Evolutionary conservation across 306 rosid genomes (phyloP), one percentile per base, ranked within the genome.

Genomic region (Trifolium repens): DNA sequence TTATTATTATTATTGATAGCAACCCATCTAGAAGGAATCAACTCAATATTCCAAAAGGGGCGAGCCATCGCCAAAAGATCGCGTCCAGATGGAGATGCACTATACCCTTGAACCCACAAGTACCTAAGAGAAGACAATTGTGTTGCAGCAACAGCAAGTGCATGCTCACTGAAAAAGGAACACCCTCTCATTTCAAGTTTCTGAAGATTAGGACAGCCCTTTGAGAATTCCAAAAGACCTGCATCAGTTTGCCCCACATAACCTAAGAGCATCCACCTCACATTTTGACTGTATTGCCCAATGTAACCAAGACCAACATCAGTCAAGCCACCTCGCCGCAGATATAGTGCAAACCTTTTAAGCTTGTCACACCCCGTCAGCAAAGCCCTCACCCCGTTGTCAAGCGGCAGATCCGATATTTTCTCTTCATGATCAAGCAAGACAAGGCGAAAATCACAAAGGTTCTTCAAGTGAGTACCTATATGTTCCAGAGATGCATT

Each of bases 241-340:
- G 79, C 83, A 84, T 94, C 98, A 2, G 93, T 78, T 58, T 86
- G 88, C 17, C 98, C 98, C 49, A 91, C 96, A 55, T 69, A 89
- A 16, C 98, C 98, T 14, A 94, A 89, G 68, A 94, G 89, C 93
- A 94, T 94, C 98, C 98, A 94, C 75, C 98, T 88, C 64, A 94
- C 87, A 46, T 91, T 85, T 67, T 69, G 91, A 69, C 98, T 94
- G 77, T 90, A 82, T 67, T 49, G 83, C 2, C 97, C 98, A 10
- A 94, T 81, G 75, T 90, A 94, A 34, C 89, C 78, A 9, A 94
- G 97, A 9, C 98, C 98, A 17, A 69, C 68, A 67, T 94, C 93
- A 3, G 94, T 86, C 82, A 94, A 83, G 5, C 93, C 97, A 3
- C 98, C 97, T 3, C 83, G 81, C 34, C 98, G 84, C 52, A 94